Evolutionary conservation across 1,139 yeast genomes (phyloP), one percentile per base, ranked within the genome.

Genomic region (Pichia sp.): DNA sequence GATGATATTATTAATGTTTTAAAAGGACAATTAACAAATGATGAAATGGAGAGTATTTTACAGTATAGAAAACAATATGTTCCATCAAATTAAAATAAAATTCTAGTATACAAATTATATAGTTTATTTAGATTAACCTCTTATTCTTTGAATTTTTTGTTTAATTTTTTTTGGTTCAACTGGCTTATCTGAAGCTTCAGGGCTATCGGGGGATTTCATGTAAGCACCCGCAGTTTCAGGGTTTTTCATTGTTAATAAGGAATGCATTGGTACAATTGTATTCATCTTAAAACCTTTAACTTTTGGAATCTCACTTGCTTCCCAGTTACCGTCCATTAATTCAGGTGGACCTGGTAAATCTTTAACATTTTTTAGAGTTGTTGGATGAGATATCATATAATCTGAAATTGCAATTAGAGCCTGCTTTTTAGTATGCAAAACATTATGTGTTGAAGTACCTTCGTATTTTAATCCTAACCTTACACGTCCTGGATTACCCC

Each of bases 401-500:
- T 77, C 76, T 5, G 87, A 81, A 47, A 93, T 74, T 44, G 75
- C 74, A 46, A 75, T 74, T 66, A 86, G 73, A 50, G 93, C 70
- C 50, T 80, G 82, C 60, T 95, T 80, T 67, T 91, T 91, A 60
- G 79, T 83, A 46, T 70, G 69, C 57, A 74, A 68, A 34, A 67
- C 59, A 53, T 73, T 74, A 13, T 63, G 67, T 3, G 69, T 63
- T 31, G 71, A 67, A 47, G 70, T 70, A 19, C 81, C 79, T 55
- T 76, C 76, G 51, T 51, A 60, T 62, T 81, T 83, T 42, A 87
- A 61, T 47, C 81, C 71, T 25, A 90, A 87, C 60, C 96, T 79
- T 41, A 93, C 93, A 62, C 98, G 78, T 16, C 99, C 99, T 1
- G 97, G 95, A 66, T 93, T 93, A 56, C 98, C 96, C 78, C 87